Percentiles rank a stretch among this genome's conserved stretches.
These are phyloP conservation scores for Nectriaceae sp. DNA, from an alignment of 2,329 filamentous ascomycete genomes.

Conservation along the genomic window DNA sequence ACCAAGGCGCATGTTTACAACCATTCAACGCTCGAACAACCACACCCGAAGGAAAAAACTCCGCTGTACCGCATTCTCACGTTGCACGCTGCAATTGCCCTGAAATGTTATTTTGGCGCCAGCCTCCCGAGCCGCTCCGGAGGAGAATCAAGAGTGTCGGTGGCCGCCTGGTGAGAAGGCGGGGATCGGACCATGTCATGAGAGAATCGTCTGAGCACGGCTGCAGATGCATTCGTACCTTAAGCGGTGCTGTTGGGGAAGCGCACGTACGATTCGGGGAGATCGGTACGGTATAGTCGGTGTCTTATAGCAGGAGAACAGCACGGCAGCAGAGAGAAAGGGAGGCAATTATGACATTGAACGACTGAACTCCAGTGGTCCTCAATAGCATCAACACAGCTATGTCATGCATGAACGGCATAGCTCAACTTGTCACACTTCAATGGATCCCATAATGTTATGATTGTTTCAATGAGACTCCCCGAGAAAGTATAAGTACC, in stretches of 20 bases:
- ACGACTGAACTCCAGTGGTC: not conserved
- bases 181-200: slow-evolving; percentile 22
- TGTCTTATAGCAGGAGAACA: not conserved
- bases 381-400: not conserved
- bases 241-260: slow-evolving; percentile 1
- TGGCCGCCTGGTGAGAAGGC: not conserved
- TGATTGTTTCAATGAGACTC: not conserved
- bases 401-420: not conserved
- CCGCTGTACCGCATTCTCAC: not conserved
- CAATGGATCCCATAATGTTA: not conserved
- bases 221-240: slow-evolving; percentile 17
- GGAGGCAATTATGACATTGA: not conserved
- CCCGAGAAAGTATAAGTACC: not conserved
- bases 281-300: not conserved
- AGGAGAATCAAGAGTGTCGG: not conserved
- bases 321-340: not conserved
- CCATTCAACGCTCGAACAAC: not conserved
- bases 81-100: not conserved
- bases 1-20: slow-evolving; percentile 18
- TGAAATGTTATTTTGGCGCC: not conserved
- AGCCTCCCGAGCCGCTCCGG: not conserved
- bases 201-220: slow-evolving; percentile 27
- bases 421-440: not conserved
- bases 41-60: not conserved
- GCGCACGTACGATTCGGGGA: slow-evolving; percentile 10